Conservation (phyloP, 148 eudicot genomes). For the Vaccinium macrocarpon region DNA sequence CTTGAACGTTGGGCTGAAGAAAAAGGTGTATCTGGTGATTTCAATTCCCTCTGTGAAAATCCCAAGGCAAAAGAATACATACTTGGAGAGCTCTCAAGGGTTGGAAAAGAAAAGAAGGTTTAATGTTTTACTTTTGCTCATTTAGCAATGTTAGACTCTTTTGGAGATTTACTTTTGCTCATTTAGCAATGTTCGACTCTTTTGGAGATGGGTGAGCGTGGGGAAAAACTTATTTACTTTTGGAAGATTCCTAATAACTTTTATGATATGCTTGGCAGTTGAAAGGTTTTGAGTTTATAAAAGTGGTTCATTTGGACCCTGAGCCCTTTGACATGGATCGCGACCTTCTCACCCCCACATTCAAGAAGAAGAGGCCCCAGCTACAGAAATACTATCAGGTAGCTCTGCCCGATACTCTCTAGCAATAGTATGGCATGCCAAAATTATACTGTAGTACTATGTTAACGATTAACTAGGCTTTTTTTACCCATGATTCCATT, state of each 20-base stretch:
- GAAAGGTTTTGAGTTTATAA: constrained; percentile 80
- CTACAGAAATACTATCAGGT: constrained; percentile 84
- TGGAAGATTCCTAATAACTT: neutral
- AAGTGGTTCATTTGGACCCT: constrained; percentile 72
- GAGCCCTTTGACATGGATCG: constrained; percentile 77
- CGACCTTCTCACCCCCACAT: constrained; percentile 81
- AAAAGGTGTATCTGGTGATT: constrained; percentile 59
- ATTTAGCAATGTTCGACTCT: neutral
- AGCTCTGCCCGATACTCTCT: constrained; percentile 11
- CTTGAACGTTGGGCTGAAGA: constrained; percentile 64
- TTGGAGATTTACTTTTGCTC: neutral
- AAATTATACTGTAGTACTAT: neutral
- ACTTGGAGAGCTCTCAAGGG: constrained; percentile 60
- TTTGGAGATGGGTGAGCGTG: neutral
- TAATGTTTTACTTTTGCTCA: no score
- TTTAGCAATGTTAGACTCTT: neutral
- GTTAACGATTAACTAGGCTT: neutral
- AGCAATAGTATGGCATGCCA: neutral
- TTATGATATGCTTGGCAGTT: constrained; percentile 41
- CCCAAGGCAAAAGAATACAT: constrained; percentile 64
- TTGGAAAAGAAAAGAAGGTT: constrained; percentile 83
- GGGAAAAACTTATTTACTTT: neutral
- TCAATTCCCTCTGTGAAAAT: constrained; percentile 58
- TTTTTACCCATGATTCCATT: neutral
- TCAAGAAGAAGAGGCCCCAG: constrained; percentile 79